Evolutionary conservation across 192 early-diverging fungal genomes (phyloP), one percentile per base, ranked within the genome.

Genomic region (Mortierella antarctica): DNA sequence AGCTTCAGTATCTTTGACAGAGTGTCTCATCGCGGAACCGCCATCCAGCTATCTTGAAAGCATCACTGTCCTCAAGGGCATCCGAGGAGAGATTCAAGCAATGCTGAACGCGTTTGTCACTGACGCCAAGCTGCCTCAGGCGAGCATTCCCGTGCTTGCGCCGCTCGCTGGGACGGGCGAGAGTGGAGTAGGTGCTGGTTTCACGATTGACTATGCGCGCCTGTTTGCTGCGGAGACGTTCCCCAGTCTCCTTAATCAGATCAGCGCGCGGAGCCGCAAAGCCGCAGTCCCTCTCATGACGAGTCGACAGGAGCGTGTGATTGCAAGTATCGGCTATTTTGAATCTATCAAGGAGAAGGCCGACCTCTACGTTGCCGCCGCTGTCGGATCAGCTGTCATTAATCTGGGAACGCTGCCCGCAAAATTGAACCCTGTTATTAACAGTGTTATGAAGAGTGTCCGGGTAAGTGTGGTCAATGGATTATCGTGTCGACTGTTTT

Each of bases 361-460:
- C 47, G 92, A 95, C 62, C 83, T 91, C 0, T 87, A 90, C 58
- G 91, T 93, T n/a, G 80, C 85, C 54, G 92, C 94, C 0, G 88
- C 90, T 18, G 83, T 92, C 31, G 93, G 96, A n/a, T 88, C 91
- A 0, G 95, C 96, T 3, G 86, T 96, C 4, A 91, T 97, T 0
- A 89, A 89, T 9, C 67, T 97, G 40, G 94, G 93, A 6, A 83
- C 68, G 3, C 83, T 98, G 13, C 97, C 98, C 8, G 62, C 84
- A 0, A 97, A 95, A 75, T 86, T 97, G 9, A 97, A 94, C 67
- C 89, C 92, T 0, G 83, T 99, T 10, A 91, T 98, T 56, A 90
- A 96, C 23, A 83, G 92, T 56, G 81, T 99, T 40, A 98, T 98
- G 95, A 90, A 92, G 51, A 89, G 92, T 15, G 85, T 98, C 65